Evolutionary conservation across 805 yeast species (phyloP), one percentile per base, ranked within the genome.

Genomic region (Metahyphopichia silvanorum): DNA sequence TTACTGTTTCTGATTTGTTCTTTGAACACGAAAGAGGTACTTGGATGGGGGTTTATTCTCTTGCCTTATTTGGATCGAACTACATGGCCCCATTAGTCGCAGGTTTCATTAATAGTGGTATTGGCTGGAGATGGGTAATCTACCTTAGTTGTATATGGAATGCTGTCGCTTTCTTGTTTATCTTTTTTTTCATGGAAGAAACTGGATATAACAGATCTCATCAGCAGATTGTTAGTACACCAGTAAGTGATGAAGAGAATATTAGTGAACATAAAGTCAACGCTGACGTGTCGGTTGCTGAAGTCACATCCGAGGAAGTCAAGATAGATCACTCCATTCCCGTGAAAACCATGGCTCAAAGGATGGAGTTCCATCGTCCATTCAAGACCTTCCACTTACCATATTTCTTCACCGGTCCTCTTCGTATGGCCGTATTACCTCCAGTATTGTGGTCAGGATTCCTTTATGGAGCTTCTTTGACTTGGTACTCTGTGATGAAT

Each of bases 361-460:
- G 22, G 10, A 21, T 21, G 22, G 22, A 11, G 22, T 21, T 21
- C 22, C 11, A 9, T 9, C 22, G 22, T 9, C 22, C 22, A 9
- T 9, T 11, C 22, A 11, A 21, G 10, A 11, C 9, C 10, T 21
- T 21, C 22, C 22, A 21, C 22, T 21, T 21, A 11, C 10, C 11
- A 11, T 21, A 21, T 11, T 21, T 21, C 22, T 21, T 21, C 22
- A 9, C 11, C 10, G 11, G 10, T 11, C 22, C 22, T 9, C 11
- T 21, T 11, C 9, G 11, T 9, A 21, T 21, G 22, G 22, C 22
- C 10, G 22, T 21, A 11, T 21, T 21, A 9, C 22, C 84, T 2
- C 63, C 72, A 11, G 76, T 79, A 3, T 47, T 76, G n/a, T 79
- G 76, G 68, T 67, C 74, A 11, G 82, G 82, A 1, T 61, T 74